phyloP scores from a whole-genome alignment of 1,139 yeast species.

The Suhomyces terraborum region DNA sequence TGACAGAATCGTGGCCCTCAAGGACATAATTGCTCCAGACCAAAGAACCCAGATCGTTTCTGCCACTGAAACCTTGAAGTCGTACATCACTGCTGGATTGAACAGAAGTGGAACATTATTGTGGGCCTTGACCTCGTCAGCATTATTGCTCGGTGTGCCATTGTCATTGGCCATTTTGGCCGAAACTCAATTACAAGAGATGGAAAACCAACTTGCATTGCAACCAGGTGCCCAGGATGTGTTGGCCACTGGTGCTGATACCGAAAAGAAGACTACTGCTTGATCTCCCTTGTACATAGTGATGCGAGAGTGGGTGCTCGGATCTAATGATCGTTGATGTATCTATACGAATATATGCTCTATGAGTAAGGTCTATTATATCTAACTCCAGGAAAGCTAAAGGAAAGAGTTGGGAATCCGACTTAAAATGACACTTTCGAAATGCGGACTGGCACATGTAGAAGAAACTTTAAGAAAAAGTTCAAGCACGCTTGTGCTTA shows the following conservation, averaged over 20 bases:
- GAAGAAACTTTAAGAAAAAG: too few species aligned
- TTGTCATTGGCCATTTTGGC: conserved; percentile 83
- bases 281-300: conserved; percentile 14
- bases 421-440: neutral
- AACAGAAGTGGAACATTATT: conserved; percentile 70
- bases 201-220: conserved; percentile 89
- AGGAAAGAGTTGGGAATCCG: neutral
- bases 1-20: conserved; percentile 88
- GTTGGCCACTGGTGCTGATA: conserved; percentile 67
- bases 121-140: conserved; percentile 85
- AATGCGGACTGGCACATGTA: neutral
- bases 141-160: conserved; percentile 89
- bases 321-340: conserved; percentile 14
- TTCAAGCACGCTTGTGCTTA: conserved; percentile 67
- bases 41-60: conserved; percentile 60
- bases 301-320: conserved; percentile 10
- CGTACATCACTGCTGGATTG: conserved; percentile 48
- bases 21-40: conserved; percentile 87
- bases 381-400: neutral
- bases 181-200: conserved; percentile 90
- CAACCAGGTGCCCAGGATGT: conserved; percentile 85
- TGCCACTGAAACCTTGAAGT: conserved; percentile 37
- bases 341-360: conserved; percentile 10
- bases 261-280: conserved; percentile 32
- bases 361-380: conserved; percentile 4